phyloP scores from a whole-genome alignment of 352 stramenopile species.

The Hyaloperonospora arabidopsidis region DNA sequence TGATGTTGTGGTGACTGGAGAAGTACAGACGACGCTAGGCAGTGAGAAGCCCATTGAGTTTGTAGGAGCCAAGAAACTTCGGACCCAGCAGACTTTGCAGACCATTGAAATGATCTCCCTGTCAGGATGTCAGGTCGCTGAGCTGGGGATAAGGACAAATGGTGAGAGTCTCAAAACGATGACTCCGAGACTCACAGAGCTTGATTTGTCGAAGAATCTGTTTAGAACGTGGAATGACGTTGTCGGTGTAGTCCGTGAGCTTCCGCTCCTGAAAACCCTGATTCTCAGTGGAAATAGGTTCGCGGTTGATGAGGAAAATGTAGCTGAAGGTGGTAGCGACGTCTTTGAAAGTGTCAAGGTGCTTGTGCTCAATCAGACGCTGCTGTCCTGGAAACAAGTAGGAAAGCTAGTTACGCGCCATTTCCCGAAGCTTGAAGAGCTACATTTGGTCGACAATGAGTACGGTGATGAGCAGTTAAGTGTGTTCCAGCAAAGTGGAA shows the following conservation, averaged over 20 bases:
- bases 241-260: constrained; percentile 36
- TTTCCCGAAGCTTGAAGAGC: constrained; percentile 48
- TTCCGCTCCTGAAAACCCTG: constrained; percentile 60
- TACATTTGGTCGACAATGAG: constrained; percentile 55
- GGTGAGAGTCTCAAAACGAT: constrained; percentile 29
- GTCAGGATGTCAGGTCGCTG: constrained; percentile 43
- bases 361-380: constrained; percentile 66
- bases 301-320: constrained; percentile 15
- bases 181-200: constrained; percentile 50
- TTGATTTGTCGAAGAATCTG: constrained; percentile 74
- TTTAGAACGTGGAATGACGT: constrained; percentile 50
- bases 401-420: constrained; percentile 35
- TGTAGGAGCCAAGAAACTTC: constrained; percentile 58
- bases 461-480: constrained; percentile 38
- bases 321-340: background rate
- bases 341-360: constrained; percentile 44
- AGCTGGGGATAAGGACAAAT: constrained; percentile 19
- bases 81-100: constrained; percentile 49
- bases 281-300: constrained; percentile 68
- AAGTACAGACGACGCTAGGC: constrained; percentile 60
- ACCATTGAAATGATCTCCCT: constrained; percentile 77
- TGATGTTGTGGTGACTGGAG: constrained; percentile 39
- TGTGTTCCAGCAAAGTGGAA: constrained; percentile 4
- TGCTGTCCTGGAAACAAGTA: constrained; percentile 31
- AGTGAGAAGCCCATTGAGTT: constrained; percentile 71